These are phyloP conservation scores for Thymus mandschuricus DNA, from an alignment of 257 asterid genomes.

Conservation along the genomic window DNA sequence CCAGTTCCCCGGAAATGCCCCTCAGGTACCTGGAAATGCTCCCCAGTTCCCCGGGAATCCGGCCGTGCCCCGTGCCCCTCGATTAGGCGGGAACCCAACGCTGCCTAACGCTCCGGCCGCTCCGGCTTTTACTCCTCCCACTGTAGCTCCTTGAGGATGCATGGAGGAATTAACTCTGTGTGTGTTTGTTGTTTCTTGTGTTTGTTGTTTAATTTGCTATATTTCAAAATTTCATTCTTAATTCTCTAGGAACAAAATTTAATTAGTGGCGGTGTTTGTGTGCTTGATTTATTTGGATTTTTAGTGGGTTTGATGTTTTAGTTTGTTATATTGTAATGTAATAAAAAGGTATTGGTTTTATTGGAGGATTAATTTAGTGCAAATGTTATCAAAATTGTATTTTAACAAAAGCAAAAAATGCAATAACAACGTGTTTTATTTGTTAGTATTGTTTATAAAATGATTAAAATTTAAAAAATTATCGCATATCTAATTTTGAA, in stretches of 20 bases:
- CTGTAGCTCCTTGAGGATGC: background rate
- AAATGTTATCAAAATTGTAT: background rate
- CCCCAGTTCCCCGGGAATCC: background rate
- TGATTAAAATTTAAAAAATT: no score
- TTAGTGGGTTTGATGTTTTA: background rate
- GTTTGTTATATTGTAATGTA: background rate
- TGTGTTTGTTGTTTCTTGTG: background rate
- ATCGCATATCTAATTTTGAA: no score
- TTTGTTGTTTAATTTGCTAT: background rate
- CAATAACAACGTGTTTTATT: no score
- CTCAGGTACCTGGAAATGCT: background rate
- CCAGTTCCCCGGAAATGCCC: background rate
- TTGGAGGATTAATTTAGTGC: no score
- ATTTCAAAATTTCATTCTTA: background rate
- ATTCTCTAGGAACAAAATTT: background rate
- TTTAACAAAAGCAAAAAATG: no score
- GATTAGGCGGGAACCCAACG: slow-evolving; percentile 12
- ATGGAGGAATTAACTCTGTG: background rate
- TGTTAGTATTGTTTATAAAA: no score
- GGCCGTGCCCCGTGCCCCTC: background rate
- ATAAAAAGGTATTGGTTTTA: background rate
- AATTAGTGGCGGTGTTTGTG: background rate
- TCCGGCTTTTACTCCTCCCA: slow-evolving; percentile 28
- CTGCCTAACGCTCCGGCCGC: slow-evolving; percentile 7
- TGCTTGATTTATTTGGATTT: background rate